These are phyloP conservation scores for Scutellaria galericulata DNA, from an alignment of 257 asterid species.

Conservation along the genomic window DNA sequence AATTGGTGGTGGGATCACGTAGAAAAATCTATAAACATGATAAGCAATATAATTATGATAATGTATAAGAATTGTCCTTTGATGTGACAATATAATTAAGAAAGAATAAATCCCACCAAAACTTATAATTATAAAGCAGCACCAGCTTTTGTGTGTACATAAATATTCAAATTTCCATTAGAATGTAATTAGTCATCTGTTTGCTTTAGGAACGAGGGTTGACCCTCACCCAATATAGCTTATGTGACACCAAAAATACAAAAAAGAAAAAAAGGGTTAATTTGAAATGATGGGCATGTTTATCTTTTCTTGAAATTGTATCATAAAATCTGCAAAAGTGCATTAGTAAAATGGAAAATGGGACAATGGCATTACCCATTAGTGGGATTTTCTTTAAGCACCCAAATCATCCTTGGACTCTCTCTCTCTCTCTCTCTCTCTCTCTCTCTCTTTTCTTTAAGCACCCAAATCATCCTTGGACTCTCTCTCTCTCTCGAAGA, in stretches of 20 bases:
- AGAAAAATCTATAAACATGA: slow-evolving; percentile 5
- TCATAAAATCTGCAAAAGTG: background rate
- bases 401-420: background rate
- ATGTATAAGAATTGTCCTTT: slow-evolving; percentile 9
- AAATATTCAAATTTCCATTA: background rate
- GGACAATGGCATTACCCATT: background rate
- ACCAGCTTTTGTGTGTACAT: background rate
- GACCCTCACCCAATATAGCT: background rate
- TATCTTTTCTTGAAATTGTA: background rate
- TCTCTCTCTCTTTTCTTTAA: background rate
- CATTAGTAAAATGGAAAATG: too few species aligned
- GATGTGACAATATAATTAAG: slow-evolving; percentile 21
- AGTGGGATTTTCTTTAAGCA: background rate
- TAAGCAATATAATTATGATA: slow-evolving; percentile 14
- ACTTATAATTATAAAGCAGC: background rate
- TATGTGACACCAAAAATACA: background rate
- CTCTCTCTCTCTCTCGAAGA: background rate
- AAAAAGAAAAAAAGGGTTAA: background rate
- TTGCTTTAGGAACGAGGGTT: background rate
- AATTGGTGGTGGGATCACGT: background rate
- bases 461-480: background rate
- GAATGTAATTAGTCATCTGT: background rate
- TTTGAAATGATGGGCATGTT: background rate
- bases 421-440: background rate
- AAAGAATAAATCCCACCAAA: slow-evolving; percentile 14